These are phyloP conservation scores for Tagetes erecta DNA, from an alignment of 129 eudicot species.

Conservation along the genomic window DNA sequence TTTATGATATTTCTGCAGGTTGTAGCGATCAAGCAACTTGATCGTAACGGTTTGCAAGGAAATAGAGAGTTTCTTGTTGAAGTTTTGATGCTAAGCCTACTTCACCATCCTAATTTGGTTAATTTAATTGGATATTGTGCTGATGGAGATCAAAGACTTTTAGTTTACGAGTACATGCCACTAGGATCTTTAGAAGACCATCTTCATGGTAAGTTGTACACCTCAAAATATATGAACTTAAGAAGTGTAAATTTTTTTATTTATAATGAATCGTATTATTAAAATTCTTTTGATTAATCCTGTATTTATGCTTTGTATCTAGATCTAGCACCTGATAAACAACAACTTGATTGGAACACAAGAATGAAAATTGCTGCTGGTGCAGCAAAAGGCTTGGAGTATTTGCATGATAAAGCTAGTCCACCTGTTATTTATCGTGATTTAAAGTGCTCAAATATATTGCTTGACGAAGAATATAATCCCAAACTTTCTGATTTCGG, in stretches of 20 bases:
- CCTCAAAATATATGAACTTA: neutral
- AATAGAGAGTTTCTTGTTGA: conserved; percentile 92
- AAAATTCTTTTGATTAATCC: neutral
- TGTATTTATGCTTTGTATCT: conserved; percentile 12
- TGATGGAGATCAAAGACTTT: conserved; percentile 89
- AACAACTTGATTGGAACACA: conserved; percentile 75
- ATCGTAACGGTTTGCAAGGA: conserved; percentile 90
- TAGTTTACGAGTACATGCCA: conserved; percentile 89
- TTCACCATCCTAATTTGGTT: conserved; percentile 82
- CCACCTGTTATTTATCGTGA: conserved; percentile 86
- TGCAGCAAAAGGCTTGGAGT: conserved; percentile 85
- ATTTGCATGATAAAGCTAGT: conserved; percentile 75
- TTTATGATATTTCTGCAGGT: conserved; percentile 41
- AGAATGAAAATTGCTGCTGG: conserved; percentile 90
- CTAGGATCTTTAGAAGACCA: conserved; percentile 93
- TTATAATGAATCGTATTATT: neutral
- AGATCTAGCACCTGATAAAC: conserved; percentile 68
- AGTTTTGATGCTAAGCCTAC: conserved; percentile 86
- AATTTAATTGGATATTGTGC: conserved; percentile 92
- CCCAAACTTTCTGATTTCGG: conserved; percentile 54
- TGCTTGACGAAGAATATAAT: conserved; percentile 62
- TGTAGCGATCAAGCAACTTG: conserved; percentile 96
- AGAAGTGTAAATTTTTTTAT: neutral
- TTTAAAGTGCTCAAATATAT: conserved; percentile 74
- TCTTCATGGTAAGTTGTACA: conserved; percentile 58